Evolutionary conservation across 768 basidiomycete genomes (phyloP), one percentile per base, ranked within the genome.

Genomic region (Pisolithus sp.): DNA sequence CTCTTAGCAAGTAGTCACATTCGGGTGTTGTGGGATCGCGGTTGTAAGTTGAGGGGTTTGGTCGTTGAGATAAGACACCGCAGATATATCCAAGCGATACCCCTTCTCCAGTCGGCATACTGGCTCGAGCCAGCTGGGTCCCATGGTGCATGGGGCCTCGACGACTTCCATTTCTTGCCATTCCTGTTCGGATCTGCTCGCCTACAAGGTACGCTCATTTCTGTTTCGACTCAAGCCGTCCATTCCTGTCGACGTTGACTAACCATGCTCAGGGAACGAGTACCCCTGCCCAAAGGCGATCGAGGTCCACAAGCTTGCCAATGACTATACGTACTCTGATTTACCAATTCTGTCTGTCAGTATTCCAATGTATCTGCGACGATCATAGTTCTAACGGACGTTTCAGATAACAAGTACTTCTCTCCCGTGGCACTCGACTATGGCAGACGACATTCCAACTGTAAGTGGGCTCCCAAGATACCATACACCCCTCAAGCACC

Each of bases 111-210:
- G 59, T 93, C 90, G 5, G 82, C 86, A 2, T 99, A 99, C 65
- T 96, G 94, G 93, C 80, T 97, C 0, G 95, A 99, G 66, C 95
- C 95, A 3, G 95, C 95, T 7, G 94, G 95, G n/a, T 98, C 96
- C 2, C 95, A 98, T 64, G 95, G 95, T 0, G 95, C 97, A 0
- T 98, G 94, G 89, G 95, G 95, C 2, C 71, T 98, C 51, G 93
- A 96, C 60, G 93, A 97, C 61, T 99, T 97, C 61, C 93, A 96
- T 60, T 99, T 96, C 70, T 76, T 94, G 15, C 94, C 89, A 0
- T 97, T 93, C 73, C 64, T 93, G 40, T 93, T 86, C 59, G 93
- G 92, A 2, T 81, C 88, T 2, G 85, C 89, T 1, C 92, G 93
- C 61, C 67, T 94, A 46, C 68, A 76, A 63, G 82, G 83, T 77